Evolutionary conservation across 2,329 filamentous ascomycete genomes (phyloP).

Genomic region (Ascochyta lentis): DNA sequence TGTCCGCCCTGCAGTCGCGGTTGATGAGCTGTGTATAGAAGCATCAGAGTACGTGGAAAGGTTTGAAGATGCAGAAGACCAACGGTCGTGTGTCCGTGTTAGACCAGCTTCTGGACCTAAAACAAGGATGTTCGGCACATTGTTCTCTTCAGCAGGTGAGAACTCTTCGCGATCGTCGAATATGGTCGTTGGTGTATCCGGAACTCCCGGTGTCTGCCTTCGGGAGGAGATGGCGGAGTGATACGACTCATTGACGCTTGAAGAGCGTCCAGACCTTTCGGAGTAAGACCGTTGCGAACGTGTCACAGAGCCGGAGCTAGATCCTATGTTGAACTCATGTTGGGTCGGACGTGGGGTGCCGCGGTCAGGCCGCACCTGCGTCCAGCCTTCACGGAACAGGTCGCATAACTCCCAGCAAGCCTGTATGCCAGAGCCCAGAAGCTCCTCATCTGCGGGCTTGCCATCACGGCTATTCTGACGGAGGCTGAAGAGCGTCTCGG

Average conservation of each 20-base stretch:
- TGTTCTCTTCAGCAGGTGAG: conserved; percentile 75
- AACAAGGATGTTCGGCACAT: conserved; percentile 86
- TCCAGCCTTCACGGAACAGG: conserved; percentile 91
- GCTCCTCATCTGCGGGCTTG: conserved; percentile 77
- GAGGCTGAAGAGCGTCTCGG: conserved; percentile 91
- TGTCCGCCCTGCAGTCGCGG: conserved; percentile 71
- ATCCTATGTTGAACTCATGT: conserved; percentile 63
- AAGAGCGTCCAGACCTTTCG: conserved; percentile 44
- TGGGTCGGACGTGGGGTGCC: conserved; percentile 85
- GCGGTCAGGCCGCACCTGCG: conserved; percentile 82
- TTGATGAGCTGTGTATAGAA: conserved; percentile 70
- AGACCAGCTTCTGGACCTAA: conserved; percentile 71
- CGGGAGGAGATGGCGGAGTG: conserved; percentile 53
- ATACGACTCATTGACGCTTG: conserved; percentile 56
- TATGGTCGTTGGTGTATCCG: conserved; percentile 92
- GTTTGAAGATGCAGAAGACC: conserved; percentile 78
- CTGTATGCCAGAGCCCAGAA: conserved; percentile 85
- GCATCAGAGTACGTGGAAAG: conserved; percentile 80
- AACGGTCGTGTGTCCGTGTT: conserved; percentile 66
- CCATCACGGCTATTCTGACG: conserved; percentile 81
- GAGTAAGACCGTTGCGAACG: conserved; percentile 44
- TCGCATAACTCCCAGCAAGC: conserved; percentile 96
- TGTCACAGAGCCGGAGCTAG: conserved; percentile 46
- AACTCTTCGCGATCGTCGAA: conserved; percentile 84
- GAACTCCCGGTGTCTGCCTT: conserved; percentile 52